phyloP scores from a whole-genome alignment of 106 monocot genomes.

The Allium cepa region DNA sequence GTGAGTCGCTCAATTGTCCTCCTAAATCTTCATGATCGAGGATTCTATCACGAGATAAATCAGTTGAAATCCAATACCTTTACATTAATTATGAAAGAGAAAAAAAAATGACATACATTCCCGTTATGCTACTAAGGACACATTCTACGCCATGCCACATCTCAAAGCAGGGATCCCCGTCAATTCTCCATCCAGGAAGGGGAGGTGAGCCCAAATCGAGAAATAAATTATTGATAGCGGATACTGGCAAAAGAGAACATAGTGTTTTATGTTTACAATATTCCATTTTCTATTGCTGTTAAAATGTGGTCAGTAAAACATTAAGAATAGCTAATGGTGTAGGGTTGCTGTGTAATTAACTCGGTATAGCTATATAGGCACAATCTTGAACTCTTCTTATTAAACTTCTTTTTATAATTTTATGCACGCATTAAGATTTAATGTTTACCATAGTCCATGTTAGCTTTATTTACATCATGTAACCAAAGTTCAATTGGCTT shows the following conservation, averaged over 20 bases:
- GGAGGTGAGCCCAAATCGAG: conserved; percentile 62
- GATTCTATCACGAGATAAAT: conserved; percentile 28
- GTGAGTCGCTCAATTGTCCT: conserved; percentile 52
- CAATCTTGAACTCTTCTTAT: not conserved
- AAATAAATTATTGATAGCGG: conserved; percentile 70
- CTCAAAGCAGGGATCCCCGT: conserved; percentile 83
- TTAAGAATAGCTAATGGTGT: not conserved
- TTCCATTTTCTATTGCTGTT: too few species aligned
- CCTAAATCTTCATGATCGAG: conserved; percentile 78
- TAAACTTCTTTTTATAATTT: not conserved
- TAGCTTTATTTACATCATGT: too few species aligned
- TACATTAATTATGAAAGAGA: too few species aligned
- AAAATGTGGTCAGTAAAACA: not conserved
- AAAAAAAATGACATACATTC: conserved; percentile 44
- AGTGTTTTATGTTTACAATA: too few species aligned
- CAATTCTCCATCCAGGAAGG: conserved; percentile 80
- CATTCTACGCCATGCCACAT: conserved; percentile 91
- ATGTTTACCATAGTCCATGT: too few species aligned
- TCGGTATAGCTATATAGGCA: not conserved
- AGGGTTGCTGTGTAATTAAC: not conserved
- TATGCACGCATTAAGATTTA: not conserved
- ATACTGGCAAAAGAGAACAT: conserved; percentile 28
- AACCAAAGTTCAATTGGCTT: too few species aligned
- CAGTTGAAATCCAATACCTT: too few species aligned
- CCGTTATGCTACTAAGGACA: conserved; percentile 59